phyloP scores from a whole-genome alignment of 2,329 filamentous ascomycete genomes.

The Cadophora malorum region DNA sequence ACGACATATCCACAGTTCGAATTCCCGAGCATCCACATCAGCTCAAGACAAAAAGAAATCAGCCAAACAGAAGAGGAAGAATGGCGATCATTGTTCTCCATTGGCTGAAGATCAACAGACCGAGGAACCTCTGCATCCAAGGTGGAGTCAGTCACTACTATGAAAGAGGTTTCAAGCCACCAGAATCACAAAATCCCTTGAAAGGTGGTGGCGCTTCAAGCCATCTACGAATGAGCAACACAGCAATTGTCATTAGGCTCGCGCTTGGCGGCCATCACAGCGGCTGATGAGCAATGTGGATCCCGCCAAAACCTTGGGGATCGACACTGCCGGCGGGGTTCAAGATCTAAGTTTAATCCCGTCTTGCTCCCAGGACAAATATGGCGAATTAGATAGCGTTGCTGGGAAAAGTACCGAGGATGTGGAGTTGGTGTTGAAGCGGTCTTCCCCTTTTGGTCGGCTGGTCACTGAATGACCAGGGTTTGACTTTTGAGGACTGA shows the following conservation, averaged over 20 bases:
- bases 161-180: constrained; percentile 7
- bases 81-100: constrained; percentile 6
- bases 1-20: background rate
- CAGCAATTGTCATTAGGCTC: constrained; percentile 22
- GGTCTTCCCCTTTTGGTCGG: background rate
- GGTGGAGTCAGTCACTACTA: constrained; percentile 10
- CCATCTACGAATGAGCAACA: constrained; percentile 20
- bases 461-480: background rate
- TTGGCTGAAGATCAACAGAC: constrained; percentile 18
- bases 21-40: background rate
- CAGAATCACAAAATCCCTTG: background rate
- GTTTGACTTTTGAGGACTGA: background rate
- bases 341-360: background rate
- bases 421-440: constrained; percentile 5
- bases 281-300: constrained; percentile 8
- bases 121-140: constrained; percentile 16
- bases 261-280: background rate
- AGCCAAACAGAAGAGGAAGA: background rate
- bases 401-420: constrained; percentile 22
- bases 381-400: background rate
- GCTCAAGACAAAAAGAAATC: background rate
- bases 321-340: constrained; percentile 22
- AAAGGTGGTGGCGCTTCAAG: background rate
- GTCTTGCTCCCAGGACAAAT: background rate
- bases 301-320: constrained; percentile 16